Evolutionary conservation across 2,329 filamentous ascomycete genomes (phyloP).

Genomic region (Claviceps sp.): DNA sequence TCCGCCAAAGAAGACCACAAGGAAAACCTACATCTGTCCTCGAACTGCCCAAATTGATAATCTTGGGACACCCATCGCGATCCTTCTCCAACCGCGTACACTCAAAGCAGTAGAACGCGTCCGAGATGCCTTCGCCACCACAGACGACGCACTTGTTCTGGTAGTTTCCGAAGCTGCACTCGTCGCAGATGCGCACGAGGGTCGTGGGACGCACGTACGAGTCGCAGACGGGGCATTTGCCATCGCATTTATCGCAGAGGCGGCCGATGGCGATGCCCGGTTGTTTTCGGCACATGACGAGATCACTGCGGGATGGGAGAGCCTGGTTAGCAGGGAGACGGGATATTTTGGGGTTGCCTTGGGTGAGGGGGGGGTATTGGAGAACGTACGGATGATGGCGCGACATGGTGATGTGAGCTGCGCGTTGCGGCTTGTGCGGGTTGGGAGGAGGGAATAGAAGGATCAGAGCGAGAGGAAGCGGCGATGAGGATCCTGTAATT

Average conservation of each 20-base stretch:
- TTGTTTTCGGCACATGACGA: slow-evolving; percentile 99
- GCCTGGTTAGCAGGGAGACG: neutral
- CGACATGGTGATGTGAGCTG: slow-evolving; percentile 47
- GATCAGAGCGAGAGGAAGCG: neutral
- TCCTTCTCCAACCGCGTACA: slow-evolving; percentile 96
- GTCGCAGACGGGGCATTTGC: slow-evolving; percentile 98
- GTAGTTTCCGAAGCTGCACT: slow-evolving; percentile 99
- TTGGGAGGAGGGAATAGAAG: neutral
- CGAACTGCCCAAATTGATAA: slow-evolving; percentile 93
- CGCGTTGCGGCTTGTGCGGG: neutral
- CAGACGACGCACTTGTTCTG: slow-evolving; percentile 99
- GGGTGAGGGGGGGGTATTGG: neutral
- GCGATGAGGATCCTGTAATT: neutral
- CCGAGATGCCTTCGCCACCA: slow-evolving; percentile 93
- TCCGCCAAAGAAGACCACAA: neutral
- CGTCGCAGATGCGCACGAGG: slow-evolving; percentile 95
- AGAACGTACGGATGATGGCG: slow-evolving; percentile 75
- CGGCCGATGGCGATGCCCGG: slow-evolving; percentile 95
- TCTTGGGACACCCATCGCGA: slow-evolving; percentile 94
- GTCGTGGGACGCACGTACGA: slow-evolving; percentile 97
- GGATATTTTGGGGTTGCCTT: neutral
- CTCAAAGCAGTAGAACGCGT: slow-evolving; percentile 99
- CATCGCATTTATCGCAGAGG: slow-evolving; percentile 99
- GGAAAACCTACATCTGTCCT: slow-evolving; percentile 65
- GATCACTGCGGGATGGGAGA: slow-evolving; percentile 46